A percentile compares a stretch with the other conserved stretches of the same genome.
Evolutionary conservation across 345 rosid genomes (phyloP).

Genomic region (Cardamine chenopodiifolia): DNA sequence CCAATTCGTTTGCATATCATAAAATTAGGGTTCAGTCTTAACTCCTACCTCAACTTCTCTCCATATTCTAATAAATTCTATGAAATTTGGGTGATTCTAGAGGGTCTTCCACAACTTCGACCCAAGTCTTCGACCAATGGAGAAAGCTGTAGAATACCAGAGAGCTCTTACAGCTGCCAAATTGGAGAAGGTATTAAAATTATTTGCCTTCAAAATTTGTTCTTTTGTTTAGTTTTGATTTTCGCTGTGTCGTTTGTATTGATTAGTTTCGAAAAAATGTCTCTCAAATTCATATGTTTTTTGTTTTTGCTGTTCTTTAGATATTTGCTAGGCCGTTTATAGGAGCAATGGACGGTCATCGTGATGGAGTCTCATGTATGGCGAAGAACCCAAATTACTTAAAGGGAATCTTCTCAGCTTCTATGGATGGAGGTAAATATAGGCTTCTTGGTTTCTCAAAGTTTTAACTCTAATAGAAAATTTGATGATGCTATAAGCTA

Average conservation of each 20-base stretch:
- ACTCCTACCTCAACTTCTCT: not conserved
- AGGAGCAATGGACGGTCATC: constrained; percentile 96
- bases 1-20: not conserved
- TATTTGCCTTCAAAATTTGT: not conserved
- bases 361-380: constrained; percentile 86
- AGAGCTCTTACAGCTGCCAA: constrained; percentile 94
- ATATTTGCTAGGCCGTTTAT: constrained; percentile 90
- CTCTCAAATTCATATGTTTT: not conserved
- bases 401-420: constrained; percentile 88
- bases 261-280: not conserved
- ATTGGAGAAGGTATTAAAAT: constrained; percentile 66
- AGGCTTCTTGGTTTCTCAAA: not conserved
- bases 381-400: constrained; percentile 90
- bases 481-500: not conserved
- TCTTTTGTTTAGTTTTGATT: not conserved
- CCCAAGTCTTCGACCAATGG: constrained; percentile 76
- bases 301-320: constrained; percentile 41
- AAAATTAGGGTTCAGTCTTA: not conserved
- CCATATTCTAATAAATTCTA: not conserved
- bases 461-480: not conserved
- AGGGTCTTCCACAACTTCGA: constrained; percentile 89
- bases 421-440: constrained; percentile 89
- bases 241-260: not conserved
- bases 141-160: constrained; percentile 84
- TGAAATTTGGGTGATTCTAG: constrained; percentile 40